Evolutionary conservation across 805 yeast species (phyloP).

Genomic region (Metschnikowia picachoensis): DNA sequence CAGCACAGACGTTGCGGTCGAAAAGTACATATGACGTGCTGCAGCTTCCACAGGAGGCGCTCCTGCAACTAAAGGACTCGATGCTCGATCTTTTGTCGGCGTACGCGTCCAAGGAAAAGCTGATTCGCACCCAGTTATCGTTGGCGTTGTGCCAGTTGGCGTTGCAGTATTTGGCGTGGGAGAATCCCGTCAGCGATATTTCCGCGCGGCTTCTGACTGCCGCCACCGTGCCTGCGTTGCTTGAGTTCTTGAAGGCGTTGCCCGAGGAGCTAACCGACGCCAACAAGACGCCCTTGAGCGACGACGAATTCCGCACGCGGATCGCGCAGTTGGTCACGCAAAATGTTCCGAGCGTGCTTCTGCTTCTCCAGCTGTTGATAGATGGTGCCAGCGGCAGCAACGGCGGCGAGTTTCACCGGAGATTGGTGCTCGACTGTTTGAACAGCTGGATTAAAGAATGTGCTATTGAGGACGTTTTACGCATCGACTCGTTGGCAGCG

Average conservation of each 20-base stretch:
- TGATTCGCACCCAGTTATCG: slow-evolving; percentile 79
- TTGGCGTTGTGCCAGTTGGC: slow-evolving; percentile 80
- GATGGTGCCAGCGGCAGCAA: slow-evolving; percentile 6
- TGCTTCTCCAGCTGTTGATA: slow-evolving; percentile 51
- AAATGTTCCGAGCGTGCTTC: slow-evolving; percentile 66
- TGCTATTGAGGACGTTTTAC: slow-evolving; percentile 65
- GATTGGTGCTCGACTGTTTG: slow-evolving; percentile 66
- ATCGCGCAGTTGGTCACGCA: slow-evolving; percentile 58
- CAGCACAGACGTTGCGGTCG: slow-evolving; percentile 86
- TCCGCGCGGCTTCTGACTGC: slow-evolving; percentile 43
- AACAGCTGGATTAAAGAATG: slow-evolving; percentile 90
- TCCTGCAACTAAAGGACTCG: slow-evolving; percentile 62
- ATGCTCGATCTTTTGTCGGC: slow-evolving; percentile 53
- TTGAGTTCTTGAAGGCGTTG: slow-evolving; percentile 79
- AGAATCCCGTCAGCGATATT: slow-evolving; percentile 64
- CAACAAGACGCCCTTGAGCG: slow-evolving; percentile 72
- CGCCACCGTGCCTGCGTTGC: slow-evolving; percentile 43
- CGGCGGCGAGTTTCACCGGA: slow-evolving; percentile 16
- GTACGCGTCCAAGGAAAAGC: slow-evolving; percentile 40
- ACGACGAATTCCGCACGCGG: slow-evolving; percentile 70
- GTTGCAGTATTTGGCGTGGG: slow-evolving; percentile 74
- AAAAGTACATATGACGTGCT: slow-evolving; percentile 77
- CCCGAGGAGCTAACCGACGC: slow-evolving; percentile 89
- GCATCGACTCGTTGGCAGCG: slow-evolving; percentile 58
- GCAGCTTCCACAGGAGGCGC: slow-evolving; percentile 58